Base-by-base conservation (phyloP, 257 asterid genomes). In the Nicotiana sylvestris region DNA sequence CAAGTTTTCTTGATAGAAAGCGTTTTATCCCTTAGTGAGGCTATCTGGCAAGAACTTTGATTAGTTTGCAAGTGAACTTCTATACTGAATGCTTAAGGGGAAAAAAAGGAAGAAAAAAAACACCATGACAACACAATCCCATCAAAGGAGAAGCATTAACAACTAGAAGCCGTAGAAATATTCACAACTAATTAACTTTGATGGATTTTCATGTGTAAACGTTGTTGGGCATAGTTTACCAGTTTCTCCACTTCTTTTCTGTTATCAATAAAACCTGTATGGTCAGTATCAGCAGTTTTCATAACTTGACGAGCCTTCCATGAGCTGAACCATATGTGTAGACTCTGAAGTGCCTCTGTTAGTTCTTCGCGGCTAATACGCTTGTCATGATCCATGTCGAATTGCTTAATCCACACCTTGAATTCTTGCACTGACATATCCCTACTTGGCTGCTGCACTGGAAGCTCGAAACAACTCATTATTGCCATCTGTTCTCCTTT, bases 371-470 rank as follows among this genome's bases (percentile, higher is more conserved):
- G 81, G 85, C 84, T 89, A 66, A 89, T 85, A 33, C 82, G 81
- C 0, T 87, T 87, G 43, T 89, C 91, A 33, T 39, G 78, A 65
- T 89, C 70, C 46, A 4, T 1, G 76, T 89, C 90, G 66, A 89
- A 89, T 13, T 35, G 69, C 82, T 78, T 85, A 57, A 87, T 85
- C 91, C 90, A 89, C 21, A 60, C 85, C 84, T 87, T 87, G 85
- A 89, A 89, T 61, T 89, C 89, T 17, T 89, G 86, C 30, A 68
- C 78, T 18, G 82, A 70, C 81, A 89, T 85, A 43, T 80, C 25
- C 70, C 65, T 67, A 62, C 84, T 77, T 18, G 81, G 85, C 29
- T 66, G 82, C 56, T 66, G 39, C 62, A 51, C 85, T 61, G 66
- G 87, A 72, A 2, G 82, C 87, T 49, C 60, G 82, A 67, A 85